phyloP scores from a whole-genome alignment of 192 early-diverging fungal species.

The Coemansia interrupta region DNA sequence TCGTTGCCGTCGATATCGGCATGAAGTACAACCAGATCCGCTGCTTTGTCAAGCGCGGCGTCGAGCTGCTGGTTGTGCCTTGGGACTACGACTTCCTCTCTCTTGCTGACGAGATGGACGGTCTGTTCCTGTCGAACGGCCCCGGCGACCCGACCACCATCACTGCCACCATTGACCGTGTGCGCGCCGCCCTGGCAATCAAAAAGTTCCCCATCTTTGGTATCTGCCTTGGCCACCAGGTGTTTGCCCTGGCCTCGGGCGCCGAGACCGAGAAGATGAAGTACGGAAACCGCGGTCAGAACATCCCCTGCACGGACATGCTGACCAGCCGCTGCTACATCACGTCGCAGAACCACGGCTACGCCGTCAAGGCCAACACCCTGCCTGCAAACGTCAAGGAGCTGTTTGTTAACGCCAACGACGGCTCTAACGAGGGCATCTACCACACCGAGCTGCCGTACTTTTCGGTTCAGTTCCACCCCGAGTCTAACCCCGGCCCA shows the following conservation, averaged over 20 bases:
- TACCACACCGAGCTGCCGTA: conserved; percentile 84
- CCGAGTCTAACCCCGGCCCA: conserved; percentile 93
- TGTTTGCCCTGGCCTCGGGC: conserved; percentile 89
- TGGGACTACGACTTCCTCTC: conserved; percentile 92
- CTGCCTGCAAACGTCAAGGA: conserved; percentile 66
- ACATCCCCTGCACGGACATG: conserved; percentile 97
- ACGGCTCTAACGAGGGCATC: conserved; percentile 98
- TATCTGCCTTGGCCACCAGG: conserved; percentile 99
- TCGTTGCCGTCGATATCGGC: conserved; percentile 94
- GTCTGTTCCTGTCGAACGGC: conserved; percentile 91
- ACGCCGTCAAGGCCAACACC: conserved; percentile 82
- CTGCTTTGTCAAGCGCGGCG: conserved; percentile 93
- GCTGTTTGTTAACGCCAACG: conserved; percentile 97
- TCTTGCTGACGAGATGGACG: conserved; percentile 64
- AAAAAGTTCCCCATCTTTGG: conserved; percentile 92
- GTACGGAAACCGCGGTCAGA: conserved; percentile 98
- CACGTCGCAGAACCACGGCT: conserved; percentile 98
- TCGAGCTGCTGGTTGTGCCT: conserved; percentile 89
- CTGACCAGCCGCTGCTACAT: conserved; percentile 96
- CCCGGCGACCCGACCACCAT: conserved; percentile 94
- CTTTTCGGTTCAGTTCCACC: conserved; percentile 99
- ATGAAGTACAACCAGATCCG: conserved; percentile 99
- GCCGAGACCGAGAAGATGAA: conserved; percentile 94
- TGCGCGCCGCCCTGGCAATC: conserved; percentile 63
- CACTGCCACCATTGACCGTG: conserved; percentile 69